Evolutionary conservation across 2,329 filamentous ascomycete genomes (phyloP), one percentile per base, ranked within the genome.

Genomic region (Pseudocercospora fuligena): DNA sequence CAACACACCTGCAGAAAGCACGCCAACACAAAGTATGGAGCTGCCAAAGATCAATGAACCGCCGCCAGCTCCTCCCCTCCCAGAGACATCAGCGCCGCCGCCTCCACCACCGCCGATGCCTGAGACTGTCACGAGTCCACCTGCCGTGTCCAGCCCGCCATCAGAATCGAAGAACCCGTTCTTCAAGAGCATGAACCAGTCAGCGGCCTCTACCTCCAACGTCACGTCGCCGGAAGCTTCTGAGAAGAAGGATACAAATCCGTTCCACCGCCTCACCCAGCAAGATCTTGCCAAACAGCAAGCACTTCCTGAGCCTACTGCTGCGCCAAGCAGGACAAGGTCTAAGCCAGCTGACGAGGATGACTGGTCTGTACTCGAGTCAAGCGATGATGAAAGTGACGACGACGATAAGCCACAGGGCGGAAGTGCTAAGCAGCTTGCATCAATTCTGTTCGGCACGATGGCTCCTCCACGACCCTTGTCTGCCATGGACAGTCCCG

Each of bases 401-500:
- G 92, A 94, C 64, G 91, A 93, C 62, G 87, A 90, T 9, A 69
- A 72, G 64, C 90, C 92, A 19, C 91, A 91, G 60, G 92, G 92
- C 63, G 89, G 91, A 66, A 93, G 89, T 72, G 95, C 95, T 58
- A 95, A 96, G 67, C 92, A 97, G 73, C 87, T 99, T 43, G 95
- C 95, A 16, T 97, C 92, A 6, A 95, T 97, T 67, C 86, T 99
- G 21, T 99, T 99, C 78, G 94, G 95, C 66, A 97, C 94, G 60
- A 98, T 99, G 94, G 94, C 88, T 9, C 94, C 95, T 46, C 94
- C 95, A 14, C 89, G 94, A 60, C 94, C 94, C 31, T 81, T 97
- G 53, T 96, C 92, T 21, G 91, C 93, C 6, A 89, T 92, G 78
- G 93, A 92, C 63, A 89, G 91, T 71, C 67, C 67, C 3, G 60